Conservation (phyloP, 2,329 filamentous ascomycete species). For the Fusarium phyllophilum region DNA sequence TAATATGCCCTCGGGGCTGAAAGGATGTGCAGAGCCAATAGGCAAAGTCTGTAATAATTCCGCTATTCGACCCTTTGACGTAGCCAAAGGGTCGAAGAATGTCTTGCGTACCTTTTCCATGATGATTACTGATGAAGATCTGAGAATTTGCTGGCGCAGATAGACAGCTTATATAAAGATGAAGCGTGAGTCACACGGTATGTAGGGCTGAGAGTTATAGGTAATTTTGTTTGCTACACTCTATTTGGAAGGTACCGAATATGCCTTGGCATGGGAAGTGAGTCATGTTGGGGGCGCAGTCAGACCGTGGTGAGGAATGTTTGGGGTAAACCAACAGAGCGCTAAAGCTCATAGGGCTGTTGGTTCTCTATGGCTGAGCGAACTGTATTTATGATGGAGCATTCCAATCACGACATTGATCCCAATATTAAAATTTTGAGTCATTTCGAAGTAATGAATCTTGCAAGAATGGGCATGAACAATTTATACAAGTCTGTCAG, state of each 20-base stretch:
- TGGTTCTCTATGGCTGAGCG: background rate
- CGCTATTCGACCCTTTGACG: slow-evolving; percentile 16
- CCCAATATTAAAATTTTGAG: accelerated
- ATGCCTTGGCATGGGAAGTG: background rate
- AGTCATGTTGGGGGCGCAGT: slow-evolving; percentile 1
- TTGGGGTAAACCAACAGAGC: background rate
- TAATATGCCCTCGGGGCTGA: slow-evolving; percentile 12
- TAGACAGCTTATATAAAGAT: background rate
- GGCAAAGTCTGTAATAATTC: background rate
- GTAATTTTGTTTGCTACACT: background rate
- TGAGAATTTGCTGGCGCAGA: background rate
- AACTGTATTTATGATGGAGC: background rate
- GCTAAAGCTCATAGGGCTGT: background rate
- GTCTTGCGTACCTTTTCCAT: slow-evolving; percentile 27
- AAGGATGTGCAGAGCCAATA: slow-evolving; percentile 18
- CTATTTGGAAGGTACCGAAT: background rate
- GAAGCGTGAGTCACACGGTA: background rate
- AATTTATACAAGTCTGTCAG: background rate
- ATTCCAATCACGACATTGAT: no score
- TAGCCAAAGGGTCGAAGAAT: slow-evolving; percentile 20
- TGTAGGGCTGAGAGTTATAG: background rate
- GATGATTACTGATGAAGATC: background rate
- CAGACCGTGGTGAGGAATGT: background rate
- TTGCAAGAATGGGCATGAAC: background rate
- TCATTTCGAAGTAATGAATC: accelerated